Evolutionary conservation across 306 rosid species (phyloP).

Genomic region (Clitoria ternatea): DNA sequence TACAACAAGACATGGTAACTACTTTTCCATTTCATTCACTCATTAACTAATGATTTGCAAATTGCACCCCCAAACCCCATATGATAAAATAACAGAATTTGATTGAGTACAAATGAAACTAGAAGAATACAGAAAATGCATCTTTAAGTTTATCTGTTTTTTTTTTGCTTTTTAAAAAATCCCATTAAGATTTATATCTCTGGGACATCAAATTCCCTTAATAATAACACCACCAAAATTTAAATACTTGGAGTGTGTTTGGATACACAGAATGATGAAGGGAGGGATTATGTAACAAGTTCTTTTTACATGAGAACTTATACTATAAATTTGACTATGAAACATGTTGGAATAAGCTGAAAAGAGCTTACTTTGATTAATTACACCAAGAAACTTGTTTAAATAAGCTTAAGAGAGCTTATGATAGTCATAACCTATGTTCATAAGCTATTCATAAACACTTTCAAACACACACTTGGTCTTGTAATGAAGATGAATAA

Average conservation of each 20-base stretch:
- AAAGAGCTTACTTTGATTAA: too few species aligned
- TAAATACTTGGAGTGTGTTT: too few species aligned
- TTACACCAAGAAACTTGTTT: too few species aligned
- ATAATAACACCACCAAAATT: neutral
- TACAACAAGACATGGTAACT: neutral
- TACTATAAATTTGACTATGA: too few species aligned
- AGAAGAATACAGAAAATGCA: conserved; percentile 1
- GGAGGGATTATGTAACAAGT: too few species aligned
- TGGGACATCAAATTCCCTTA: neutral
- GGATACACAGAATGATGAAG: too few species aligned
- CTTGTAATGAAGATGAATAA: neutral
- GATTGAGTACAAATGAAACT: neutral
- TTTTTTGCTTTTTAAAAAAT: neutral
- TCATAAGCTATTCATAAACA: too few species aligned
- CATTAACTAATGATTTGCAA: neutral
- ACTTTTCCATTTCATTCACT: neutral
- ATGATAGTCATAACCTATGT: too few species aligned
- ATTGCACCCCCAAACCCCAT: neutral
- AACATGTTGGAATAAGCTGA: too few species aligned
- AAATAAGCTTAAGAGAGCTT: too few species aligned
- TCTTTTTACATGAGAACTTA: too few species aligned
- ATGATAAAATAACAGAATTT: neutral
- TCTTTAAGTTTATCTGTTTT: neutral
- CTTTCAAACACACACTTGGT: too few species aligned
- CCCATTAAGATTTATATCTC: neutral